These are phyloP conservation scores for Candida nonsorbophila DNA, from an alignment of 805 yeast genomes.

Conservation along the genomic window DNA sequence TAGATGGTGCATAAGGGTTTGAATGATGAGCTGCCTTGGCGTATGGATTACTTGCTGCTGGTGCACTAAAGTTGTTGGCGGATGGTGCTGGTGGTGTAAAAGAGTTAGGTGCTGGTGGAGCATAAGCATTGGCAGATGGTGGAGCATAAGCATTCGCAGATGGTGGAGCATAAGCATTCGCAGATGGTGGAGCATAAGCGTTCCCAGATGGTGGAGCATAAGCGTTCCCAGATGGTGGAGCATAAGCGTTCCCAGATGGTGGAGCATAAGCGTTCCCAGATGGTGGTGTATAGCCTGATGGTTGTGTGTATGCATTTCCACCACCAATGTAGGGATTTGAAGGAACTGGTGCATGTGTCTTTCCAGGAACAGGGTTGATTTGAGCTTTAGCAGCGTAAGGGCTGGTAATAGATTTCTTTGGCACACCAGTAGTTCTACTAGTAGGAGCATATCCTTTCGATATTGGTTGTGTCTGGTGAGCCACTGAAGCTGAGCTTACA, in stretches of 20 bases:
- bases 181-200: too few relatives aligned
- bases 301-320: too few relatives aligned
- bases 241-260: too few relatives aligned
- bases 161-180: conserved; percentile 16
- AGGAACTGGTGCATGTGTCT: conserved; percentile 12
- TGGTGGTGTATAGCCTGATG: too few relatives aligned
- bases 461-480: not conserved
- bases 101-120: conserved; percentile 7
- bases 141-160: conserved; percentile 12
- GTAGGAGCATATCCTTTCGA: conserved; percentile 4
- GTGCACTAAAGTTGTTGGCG: not conserved
- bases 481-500: conserved; percentile 7
- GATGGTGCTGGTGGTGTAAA: conserved; percentile 1
- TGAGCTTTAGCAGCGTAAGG: conserved; percentile 1
- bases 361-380: not conserved
- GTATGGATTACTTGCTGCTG: conserved; percentile 6
- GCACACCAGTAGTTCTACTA: conserved; percentile 4
- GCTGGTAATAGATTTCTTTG: conserved; percentile 1
- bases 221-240: too few relatives aligned
- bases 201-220: too few relatives aligned
- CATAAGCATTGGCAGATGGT: conserved; percentile 15
- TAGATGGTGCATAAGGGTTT: conserved; percentile 16
- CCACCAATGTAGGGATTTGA: conserved; percentile 28
- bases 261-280: too few relatives aligned
- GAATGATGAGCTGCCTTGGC: conserved; percentile 17